Conservation (phyloP, 495 filamentous ascomycete species). For the Penicillium ochrochloron region DNA sequence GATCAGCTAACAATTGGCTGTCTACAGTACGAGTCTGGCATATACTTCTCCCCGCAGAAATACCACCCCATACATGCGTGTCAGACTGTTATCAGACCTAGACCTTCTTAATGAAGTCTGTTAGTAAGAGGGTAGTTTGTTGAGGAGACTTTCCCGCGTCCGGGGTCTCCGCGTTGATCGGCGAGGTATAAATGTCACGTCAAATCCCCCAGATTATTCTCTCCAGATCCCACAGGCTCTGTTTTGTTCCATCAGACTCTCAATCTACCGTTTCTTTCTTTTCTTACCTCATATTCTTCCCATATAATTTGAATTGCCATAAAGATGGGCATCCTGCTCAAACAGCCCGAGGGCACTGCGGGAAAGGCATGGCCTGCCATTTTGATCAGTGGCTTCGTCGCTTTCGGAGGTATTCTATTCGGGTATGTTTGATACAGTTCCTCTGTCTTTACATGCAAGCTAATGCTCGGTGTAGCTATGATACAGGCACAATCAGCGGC, state of each 20-base stretch:
- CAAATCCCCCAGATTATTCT: neutral
- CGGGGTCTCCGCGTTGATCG: neutral
- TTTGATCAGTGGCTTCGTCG: constrained; percentile 80
- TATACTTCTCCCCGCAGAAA: neutral
- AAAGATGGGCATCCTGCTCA: constrained; percentile 38
- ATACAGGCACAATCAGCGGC: constrained; percentile 82
- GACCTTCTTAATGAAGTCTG: neutral
- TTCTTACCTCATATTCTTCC: too few relatives aligned
- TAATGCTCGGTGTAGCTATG: constrained; percentile 56
- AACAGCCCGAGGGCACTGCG: constrained; percentile 35
- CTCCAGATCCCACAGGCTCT: neutral
- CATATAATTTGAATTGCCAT: neutral
- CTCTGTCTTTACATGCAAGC: neutral
- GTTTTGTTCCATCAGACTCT: neutral
- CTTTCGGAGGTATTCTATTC: constrained; percentile 82
- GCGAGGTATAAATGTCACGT: neutral
- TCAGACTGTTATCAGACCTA: neutral
- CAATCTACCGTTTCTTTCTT: too few relatives aligned
- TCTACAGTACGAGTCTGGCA: too few relatives aligned
- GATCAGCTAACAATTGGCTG: neutral
- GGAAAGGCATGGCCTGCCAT: constrained; percentile 74
- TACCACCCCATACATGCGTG: neutral
- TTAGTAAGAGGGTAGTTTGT: neutral
- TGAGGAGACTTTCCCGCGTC: too few relatives aligned
- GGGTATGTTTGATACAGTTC: constrained; percentile 57